Evolutionary conservation across 495 filamentous ascomycete genomes (phyloP).

Genomic region (Talaromyces liani): DNA sequence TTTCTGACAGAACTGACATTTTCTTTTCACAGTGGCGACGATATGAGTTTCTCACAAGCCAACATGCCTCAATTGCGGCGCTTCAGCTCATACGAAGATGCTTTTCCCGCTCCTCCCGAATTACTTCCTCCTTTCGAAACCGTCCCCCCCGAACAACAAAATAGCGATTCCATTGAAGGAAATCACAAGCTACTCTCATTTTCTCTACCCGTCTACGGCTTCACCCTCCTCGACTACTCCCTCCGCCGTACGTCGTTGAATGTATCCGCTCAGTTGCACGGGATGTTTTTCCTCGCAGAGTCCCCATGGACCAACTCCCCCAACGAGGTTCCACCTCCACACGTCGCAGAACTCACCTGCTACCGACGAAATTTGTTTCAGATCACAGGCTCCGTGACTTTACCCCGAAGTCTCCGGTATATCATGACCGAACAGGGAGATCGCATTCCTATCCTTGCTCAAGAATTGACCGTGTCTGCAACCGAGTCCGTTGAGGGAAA

Average conservation of each 20-base stretch:
- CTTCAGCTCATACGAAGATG: constrained; percentile 55
- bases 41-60: constrained; percentile 32
- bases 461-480: constrained; percentile 74
- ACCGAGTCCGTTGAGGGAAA: constrained; percentile 89
- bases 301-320: constrained; percentile 42
- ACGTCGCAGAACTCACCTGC: constrained; percentile 73
- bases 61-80: constrained; percentile 28
- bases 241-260: constrained; percentile 50
- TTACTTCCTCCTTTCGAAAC: constrained; percentile 46
- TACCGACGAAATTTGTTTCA: constrained; percentile 89
- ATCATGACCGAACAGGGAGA: constrained; percentile 74
- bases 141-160: constrained; percentile 30
- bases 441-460: constrained; percentile 62
- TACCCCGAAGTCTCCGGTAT: constrained; percentile 64
- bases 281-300: constrained; percentile 94
- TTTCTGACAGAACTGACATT: background rate
- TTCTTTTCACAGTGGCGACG: constrained; percentile 23
- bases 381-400: constrained; percentile 72
- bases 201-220: constrained; percentile 59
- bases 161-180: constrained; percentile 46
- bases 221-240: constrained; percentile 61
- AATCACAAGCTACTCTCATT: constrained; percentile 81
- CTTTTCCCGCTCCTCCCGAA: constrained; percentile 39
- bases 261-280: constrained; percentile 78
- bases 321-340: constrained; percentile 34